Percentiles rank a stretch among this genome's conserved stretches.
Evolutionary conservation across 2,329 filamentous ascomycete genomes (phyloP).

Genomic region (Cercospora sp.): DNA sequence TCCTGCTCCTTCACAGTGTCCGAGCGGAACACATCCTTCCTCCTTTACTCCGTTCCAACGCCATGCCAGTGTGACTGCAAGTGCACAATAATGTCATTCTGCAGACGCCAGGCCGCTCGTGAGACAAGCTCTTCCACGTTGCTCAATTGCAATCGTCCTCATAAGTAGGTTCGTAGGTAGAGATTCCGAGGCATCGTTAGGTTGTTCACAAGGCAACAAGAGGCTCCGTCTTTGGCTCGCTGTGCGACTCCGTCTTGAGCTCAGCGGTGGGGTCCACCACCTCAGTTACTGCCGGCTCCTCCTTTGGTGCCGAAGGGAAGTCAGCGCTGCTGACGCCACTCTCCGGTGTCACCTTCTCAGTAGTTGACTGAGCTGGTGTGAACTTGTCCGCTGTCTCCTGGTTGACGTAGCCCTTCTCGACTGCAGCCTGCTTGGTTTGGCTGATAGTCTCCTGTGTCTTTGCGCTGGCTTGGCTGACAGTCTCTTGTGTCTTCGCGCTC

Average conservation of each 20-base stretch:
- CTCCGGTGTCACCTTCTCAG: constrained; percentile 25
- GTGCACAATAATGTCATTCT: constrained; percentile 5
- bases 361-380: constrained; percentile 34
- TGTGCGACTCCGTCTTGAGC: constrained; percentile 13
- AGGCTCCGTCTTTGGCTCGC: constrained; percentile 7
- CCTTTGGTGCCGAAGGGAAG: constrained; percentile 29
- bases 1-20: not conserved
- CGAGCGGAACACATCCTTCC: not conserved
- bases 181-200: constrained; percentile 9
- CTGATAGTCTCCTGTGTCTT: constrained; percentile 59
- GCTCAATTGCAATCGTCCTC: constrained; percentile 3
- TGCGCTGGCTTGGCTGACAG: constrained; percentile 59
- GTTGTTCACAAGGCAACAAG: constrained; percentile 3
- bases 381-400: constrained; percentile 37
- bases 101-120: not conserved
- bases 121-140: not conserved
- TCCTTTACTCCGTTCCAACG: constrained; percentile 3
- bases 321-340: constrained; percentile 22
- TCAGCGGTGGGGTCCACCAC: constrained; percentile 19
- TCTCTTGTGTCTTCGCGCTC: constrained; percentile 58
- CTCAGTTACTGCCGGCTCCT: constrained; percentile 26
- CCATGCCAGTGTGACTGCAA: constrained; percentile 6
- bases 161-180: constrained; percentile 1
- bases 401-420: constrained; percentile 40
- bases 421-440: constrained; percentile 42